Evolutionary conservation across 805 yeast species (phyloP).

Genomic region (Hanseniaspora taiwanica): DNA sequence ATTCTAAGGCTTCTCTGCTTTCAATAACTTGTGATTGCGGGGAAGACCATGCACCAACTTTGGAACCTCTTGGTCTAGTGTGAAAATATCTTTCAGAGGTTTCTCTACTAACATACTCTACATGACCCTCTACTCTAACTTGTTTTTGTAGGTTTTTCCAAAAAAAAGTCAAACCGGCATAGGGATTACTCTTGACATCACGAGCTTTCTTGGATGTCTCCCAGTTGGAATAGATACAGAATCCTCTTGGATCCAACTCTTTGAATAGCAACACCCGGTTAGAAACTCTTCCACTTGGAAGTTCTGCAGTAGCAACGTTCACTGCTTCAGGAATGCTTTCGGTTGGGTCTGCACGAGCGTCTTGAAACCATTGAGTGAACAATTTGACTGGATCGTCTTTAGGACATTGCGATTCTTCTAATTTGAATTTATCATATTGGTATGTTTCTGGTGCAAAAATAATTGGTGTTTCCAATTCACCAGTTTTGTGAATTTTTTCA

Average conservation of each 20-base stretch:
- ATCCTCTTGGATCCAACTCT: constrained; percentile 76
- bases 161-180: constrained; percentile 76
- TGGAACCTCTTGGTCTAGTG: constrained; percentile 85
- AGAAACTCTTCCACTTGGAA: constrained; percentile 86
- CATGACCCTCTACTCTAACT: constrained; percentile 80
- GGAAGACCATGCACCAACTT: constrained; percentile 94
- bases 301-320: constrained; percentile 76
- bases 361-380: constrained; percentile 75
- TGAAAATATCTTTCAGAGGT: constrained; percentile 66
- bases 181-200: constrained; percentile 60
- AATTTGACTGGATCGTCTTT: constrained; percentile 52
- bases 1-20: constrained; percentile 28
- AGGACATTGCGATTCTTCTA: constrained; percentile 40
- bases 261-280: constrained; percentile 76
- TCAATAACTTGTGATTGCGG: constrained; percentile 62
- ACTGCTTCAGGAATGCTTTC: constrained; percentile 69
- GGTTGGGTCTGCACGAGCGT: constrained; percentile 41
- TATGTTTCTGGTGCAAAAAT: constrained; percentile 76
- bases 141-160: constrained; percentile 89
- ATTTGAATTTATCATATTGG: constrained; percentile 61
- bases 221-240: constrained; percentile 87
- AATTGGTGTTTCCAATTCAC: constrained; percentile 18
- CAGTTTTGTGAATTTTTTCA: not conserved
- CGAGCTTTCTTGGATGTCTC: constrained; percentile 66
- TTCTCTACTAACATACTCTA: constrained; percentile 60